Evolutionary conservation across 2,329 filamentous ascomycete genomes (phyloP).

Genomic region (Fusarium coffeatum): DNA sequence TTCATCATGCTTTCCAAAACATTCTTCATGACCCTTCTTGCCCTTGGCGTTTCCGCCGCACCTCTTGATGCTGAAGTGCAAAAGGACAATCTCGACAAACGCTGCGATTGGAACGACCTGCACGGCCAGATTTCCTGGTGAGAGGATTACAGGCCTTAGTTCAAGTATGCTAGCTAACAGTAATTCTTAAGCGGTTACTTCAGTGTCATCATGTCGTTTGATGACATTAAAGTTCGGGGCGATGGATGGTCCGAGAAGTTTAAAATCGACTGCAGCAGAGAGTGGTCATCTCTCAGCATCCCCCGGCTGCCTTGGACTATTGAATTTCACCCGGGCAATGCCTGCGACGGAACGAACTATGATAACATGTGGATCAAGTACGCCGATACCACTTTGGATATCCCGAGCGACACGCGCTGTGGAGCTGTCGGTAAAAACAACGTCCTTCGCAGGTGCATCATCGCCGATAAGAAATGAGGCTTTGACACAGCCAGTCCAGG

Average conservation of each 20-base stretch:
- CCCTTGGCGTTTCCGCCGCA: neutral
- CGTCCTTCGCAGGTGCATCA: neutral
- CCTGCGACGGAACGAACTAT: neutral
- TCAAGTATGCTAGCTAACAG: neutral
- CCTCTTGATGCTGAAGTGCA: neutral
- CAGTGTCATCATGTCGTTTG: neutral
- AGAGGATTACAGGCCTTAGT: fast-evolving
- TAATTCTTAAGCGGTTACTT: neutral
- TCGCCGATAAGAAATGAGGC: neutral
- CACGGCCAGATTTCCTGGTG: neutral
- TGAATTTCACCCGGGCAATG: neutral
- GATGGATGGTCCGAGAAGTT: neutral
- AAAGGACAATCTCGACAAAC: neutral
- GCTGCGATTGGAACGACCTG: neutral
- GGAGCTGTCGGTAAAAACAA: neutral
- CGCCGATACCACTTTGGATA: neutral
- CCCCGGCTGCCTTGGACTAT: neutral
- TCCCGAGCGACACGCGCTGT: neutral
- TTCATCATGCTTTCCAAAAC: neutral
- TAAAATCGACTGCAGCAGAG: neutral
- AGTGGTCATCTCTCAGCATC: neutral
- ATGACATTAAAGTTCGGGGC: neutral
- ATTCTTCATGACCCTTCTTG: neutral
- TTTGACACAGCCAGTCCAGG: fast-evolving
- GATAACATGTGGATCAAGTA: neutral